phyloP scores from a whole-genome alignment of 164 flowering plant genomes.

The Kingdonia uniflora region DNA sequence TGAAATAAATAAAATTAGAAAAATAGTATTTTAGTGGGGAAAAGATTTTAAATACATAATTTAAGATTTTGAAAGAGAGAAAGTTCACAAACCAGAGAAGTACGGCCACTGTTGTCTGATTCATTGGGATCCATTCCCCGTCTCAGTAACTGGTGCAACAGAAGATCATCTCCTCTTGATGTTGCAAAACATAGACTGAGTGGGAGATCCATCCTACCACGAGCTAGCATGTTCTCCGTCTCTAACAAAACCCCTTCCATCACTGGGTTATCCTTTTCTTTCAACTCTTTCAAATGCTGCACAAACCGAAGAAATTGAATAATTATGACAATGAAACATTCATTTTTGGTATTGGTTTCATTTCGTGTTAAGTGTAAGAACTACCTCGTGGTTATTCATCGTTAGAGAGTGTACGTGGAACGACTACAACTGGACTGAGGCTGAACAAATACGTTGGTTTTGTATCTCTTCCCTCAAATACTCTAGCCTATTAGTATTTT shows the following conservation, averaged over 20 bases:
- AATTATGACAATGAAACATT: too few species aligned
- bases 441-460: too few species aligned
- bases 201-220: conserved; percentile 86
- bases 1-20: not conserved
- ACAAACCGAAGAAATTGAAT: conserved; percentile 1
- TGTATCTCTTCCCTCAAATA: too few species aligned
- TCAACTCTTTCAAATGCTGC: conserved; percentile 70
- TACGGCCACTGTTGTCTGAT: conserved; percentile 66
- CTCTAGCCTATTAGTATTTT: too few species aligned
- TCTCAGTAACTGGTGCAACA: conserved; percentile 59
- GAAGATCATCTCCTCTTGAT: conserved; percentile 58
- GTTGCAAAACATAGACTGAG: conserved; percentile 82
- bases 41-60: not conserved
- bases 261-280: conserved; percentile 35
- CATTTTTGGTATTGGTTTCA: too few species aligned
- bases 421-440: too few species aligned
- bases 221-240: conserved; percentile 80
- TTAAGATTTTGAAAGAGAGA: not conserved
- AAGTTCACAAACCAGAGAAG: conserved; percentile 50
- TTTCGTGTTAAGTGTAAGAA: too few species aligned
- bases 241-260: conserved; percentile 70
- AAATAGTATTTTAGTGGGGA: not conserved
- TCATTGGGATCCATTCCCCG: conserved; percentile 84
- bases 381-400: too few species aligned
- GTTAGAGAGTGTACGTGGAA: too few species aligned